A percentile compares a stretch with the other conserved stretches of the same genome.
These are phyloP conservation scores for Dictyostelium citrinum DNA, from an alignment of 78 protist genomes.

Conservation along the genomic window DNA sequence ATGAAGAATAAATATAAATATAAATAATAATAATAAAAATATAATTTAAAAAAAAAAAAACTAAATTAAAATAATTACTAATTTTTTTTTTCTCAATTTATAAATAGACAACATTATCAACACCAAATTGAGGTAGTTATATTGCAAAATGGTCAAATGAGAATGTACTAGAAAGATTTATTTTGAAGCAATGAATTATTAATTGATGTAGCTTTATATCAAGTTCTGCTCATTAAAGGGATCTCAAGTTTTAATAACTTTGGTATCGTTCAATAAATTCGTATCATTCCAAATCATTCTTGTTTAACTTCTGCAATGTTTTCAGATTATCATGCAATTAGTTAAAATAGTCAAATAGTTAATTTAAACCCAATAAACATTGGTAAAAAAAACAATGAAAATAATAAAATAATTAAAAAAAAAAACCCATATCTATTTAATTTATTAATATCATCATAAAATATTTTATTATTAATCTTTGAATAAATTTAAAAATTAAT, in stretches of 20 bases:
- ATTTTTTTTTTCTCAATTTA: no score
- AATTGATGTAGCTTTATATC: slow-evolving; percentile 47
- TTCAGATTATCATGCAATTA: slow-evolving; percentile 10
- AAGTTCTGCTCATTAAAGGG: slow-evolving; percentile 41
- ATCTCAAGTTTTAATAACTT: neutral
- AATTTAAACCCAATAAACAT: slow-evolving; percentile 62
- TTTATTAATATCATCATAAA: no score
- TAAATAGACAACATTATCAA: slow-evolving; percentile 31
- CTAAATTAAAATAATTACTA: no score
- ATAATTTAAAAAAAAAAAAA: neutral
- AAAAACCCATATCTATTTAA: no score
- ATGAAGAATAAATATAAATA: neutral
- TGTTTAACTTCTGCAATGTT: slow-evolving; percentile 76
- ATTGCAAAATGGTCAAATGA: slow-evolving; percentile 41
- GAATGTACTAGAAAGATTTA: slow-evolving; percentile 4
- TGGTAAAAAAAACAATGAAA: slow-evolving; percentile 35
- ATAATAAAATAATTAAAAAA: no score
- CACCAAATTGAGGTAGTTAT: slow-evolving; percentile 66
- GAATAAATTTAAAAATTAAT: no score
- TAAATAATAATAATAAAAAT: neutral
- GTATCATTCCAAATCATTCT: slow-evolving; percentile 61
- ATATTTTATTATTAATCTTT: no score
- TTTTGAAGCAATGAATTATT: slow-evolving; percentile 54
- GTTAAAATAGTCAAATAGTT: neutral
- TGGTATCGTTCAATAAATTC: slow-evolving; percentile 10